phyloP scores from a whole-genome alignment of 345 rosid genomes.

The Salix viminalis region DNA sequence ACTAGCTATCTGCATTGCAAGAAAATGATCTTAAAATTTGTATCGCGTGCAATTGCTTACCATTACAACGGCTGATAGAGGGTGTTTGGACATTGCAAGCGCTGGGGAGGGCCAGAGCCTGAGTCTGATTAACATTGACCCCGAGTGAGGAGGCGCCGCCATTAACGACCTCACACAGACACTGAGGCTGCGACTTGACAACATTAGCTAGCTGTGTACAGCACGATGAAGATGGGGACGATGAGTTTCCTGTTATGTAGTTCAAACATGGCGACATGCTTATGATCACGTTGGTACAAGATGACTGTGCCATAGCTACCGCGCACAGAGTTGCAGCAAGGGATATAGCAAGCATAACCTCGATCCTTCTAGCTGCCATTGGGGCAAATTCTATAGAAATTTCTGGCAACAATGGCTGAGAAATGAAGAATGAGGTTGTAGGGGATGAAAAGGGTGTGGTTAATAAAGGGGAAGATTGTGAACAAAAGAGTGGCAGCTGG shows the following conservation, averaged over 20 bases:
- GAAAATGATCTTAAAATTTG: background rate
- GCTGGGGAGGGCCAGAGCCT: constrained; percentile 28
- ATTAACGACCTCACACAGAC: constrained; percentile 26
- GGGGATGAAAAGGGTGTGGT: background rate
- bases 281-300: constrained; percentile 17
- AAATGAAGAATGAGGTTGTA: background rate
- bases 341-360: background rate
- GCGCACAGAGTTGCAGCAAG: background rate
- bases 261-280: constrained; percentile 25
- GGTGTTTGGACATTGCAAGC: constrained; percentile 31
- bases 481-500: constrained; percentile 5
- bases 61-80: constrained; percentile 20
- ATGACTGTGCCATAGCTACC: constrained; percentile 16
- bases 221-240: constrained; percentile 26
- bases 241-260: constrained; percentile 26
- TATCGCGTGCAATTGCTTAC: background rate
- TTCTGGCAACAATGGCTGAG: background rate
- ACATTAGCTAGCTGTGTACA: constrained; percentile 25
- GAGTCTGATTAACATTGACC: constrained; percentile 29
- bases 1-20: background rate
- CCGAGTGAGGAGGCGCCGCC: constrained; percentile 31
- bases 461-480: background rate
- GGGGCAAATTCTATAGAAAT: background rate
- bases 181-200: constrained; percentile 22
- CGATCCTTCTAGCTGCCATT: constrained; percentile 9